Evolutionary conservation across 768 basidiomycete species (phyloP).

Genomic region (Crassisporium funariophilum): DNA sequence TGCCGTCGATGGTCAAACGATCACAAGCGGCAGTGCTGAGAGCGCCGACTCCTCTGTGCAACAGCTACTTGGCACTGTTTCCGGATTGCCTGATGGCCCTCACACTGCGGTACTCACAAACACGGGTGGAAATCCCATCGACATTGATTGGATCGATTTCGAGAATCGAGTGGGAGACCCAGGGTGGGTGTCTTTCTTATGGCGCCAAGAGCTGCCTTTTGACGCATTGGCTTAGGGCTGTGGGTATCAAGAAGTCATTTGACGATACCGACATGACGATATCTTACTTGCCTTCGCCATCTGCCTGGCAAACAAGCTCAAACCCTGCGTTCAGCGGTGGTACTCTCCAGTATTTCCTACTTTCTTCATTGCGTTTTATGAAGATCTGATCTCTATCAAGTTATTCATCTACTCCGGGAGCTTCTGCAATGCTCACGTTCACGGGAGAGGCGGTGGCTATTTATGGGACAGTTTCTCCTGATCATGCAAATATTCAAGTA

Average conservation of each 20-base stretch:
- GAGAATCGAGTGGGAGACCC: conserved; percentile 38
- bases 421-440: conserved; percentile 47
- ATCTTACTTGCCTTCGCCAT: conserved; percentile 37
- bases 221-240: conserved; percentile 20
- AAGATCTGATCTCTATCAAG: conserved; percentile 24
- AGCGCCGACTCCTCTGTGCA: conserved; percentile 28
- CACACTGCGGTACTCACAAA: conserved; percentile 53
- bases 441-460: conserved; percentile 54
- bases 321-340: conserved; percentile 32
- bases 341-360: conserved; percentile 45
- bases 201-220: not conserved
- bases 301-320: conserved; percentile 38
- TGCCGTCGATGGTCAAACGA: conserved; percentile 43
- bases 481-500: conserved; percentile 49
- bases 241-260: conserved; percentile 27
- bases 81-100: conserved; percentile 42
- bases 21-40: conserved; percentile 37
- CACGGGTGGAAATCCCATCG: conserved; percentile 44
- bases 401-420: conserved; percentile 39
- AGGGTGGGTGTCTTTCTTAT: conserved; percentile 31
- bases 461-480: conserved; percentile 55
- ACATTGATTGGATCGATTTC: conserved; percentile 52
- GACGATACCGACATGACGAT: conserved; percentile 46
- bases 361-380: not conserved
- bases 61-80: conserved; percentile 45